Conservation (phyloP, 73 alveolate species). For the Paramecium caudatum region DNA sequence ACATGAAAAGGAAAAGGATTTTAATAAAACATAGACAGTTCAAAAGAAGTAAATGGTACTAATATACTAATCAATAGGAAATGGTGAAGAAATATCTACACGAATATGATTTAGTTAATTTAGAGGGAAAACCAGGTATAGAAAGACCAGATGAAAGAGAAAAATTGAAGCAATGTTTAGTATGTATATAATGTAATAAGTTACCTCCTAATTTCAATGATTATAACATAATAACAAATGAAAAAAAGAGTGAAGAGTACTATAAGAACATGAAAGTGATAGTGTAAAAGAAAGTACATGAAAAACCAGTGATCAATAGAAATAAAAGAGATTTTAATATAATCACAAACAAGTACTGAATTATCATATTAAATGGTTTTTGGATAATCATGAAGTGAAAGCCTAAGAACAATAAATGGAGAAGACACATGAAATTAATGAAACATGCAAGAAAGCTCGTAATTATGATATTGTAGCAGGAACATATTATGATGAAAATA, state of each 20-base stretch:
- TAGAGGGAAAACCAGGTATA: background rate
- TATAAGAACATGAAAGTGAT: slow-evolving; percentile 48
- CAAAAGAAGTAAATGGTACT: slow-evolving; percentile 26
- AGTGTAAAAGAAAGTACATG: background rate
- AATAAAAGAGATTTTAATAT: slow-evolving; percentile 52
- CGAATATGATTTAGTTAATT: slow-evolving; percentile 51
- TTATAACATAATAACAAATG: slow-evolving; percentile 55
- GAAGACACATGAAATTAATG: background rate
- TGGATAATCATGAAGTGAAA: slow-evolving; percentile 30
- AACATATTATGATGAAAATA: background rate
- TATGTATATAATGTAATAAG: background rate
- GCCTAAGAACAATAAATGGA: background rate
- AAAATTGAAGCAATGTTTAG: slow-evolving; percentile 23
- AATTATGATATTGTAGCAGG: slow-evolving; percentile 22
- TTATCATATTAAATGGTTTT: background rate
- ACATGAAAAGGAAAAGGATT: background rate
- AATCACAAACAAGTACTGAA: background rate
- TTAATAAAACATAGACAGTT: background rate
- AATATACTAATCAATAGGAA: background rate
- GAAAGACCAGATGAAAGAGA: slow-evolving; percentile 69
- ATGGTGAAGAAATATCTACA: slow-evolving; percentile 45
- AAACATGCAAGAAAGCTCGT: background rate
- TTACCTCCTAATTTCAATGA: slow-evolving; percentile 66
- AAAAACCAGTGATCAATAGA: slow-evolving; percentile 52
- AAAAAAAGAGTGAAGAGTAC: slow-evolving; percentile 49